Evolutionary conservation across 2,329 filamentous ascomycete species (phyloP), one percentile per base, ranked within the genome.

Genomic region (Aspergillus transmontanensis): DNA sequence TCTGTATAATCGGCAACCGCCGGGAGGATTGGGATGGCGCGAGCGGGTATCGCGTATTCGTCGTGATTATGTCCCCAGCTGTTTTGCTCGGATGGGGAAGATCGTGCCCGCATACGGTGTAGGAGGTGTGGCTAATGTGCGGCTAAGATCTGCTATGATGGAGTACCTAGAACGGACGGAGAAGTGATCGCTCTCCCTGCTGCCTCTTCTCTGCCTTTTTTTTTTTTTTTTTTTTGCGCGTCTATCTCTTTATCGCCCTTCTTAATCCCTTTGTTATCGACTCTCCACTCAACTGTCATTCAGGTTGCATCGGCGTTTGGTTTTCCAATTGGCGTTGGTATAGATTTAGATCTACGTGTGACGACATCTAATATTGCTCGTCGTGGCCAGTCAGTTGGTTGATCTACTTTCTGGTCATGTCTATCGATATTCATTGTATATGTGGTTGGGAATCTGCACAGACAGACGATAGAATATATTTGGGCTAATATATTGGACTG

Each of bases 81-180:
- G 87, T 34, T 78, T 86, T 61, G 93, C 94, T 30, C 82, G 93
- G 59, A 90, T 97, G 78, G 90, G 90, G 64, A 86, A 94, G 72
- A 96, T 97, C 70, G 85, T 97, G 2, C 93, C 93, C 21, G 93
- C 93, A 0, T 97, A 94, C 81, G 94, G 93, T 2, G 84, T 96
- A 14, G 94, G 93, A 0, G 93, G 93, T 0, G 92, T 96, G 12
- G 90, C 95, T 12, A 97, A 97, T 78, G 85, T 84, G 63, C 89
- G 90, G 72, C 82, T 94, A 51, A 84, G 93, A 69, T 82, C 80
- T 72, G 81, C 75, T 59, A 74, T 94, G 69, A 93, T 96, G 89
- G 81, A 80, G 69, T 84, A 76, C 70, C 73, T 92, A 62, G 84
- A 85, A 70, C 78, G 79, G 32, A 77, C 76, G 70, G 78, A 74